Evolutionary conservation across 108 stramenopile species (phyloP), one percentile per base, ranked within the genome.

Genomic region (Pseudonitzschia delicatissima): DNA sequence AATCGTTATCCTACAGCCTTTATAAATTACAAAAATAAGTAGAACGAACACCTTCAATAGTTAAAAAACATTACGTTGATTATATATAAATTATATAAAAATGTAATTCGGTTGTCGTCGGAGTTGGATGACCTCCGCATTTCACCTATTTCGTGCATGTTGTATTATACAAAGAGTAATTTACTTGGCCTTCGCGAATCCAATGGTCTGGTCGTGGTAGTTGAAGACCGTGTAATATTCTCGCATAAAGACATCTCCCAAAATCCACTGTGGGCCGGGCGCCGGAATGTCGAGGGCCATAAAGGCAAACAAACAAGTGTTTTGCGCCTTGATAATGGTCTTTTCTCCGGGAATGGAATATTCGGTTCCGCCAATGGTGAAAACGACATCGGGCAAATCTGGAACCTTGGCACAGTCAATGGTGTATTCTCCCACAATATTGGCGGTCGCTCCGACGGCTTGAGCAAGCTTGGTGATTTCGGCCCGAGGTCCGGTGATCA

Each of bases 161-260:
- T n/a, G n/a, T n/a, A n/a, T n/a, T 15, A 42, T 42, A 42, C 40
- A 15, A 0, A 42, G 11, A 42, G 15, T 42, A 42, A 27, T 55
- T 50, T 68, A 68, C 39, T 55, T 68, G 42, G 74, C 67, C 68
- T 76, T 76, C 0, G 98, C 98, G 67, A 98, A 90, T 15, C 96
- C 96, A 71, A 97, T 76, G 32, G 85, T 94, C 64, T 94, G 45
- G 40, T 94, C 84, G 8, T 66, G 67, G 53, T 91, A 87, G 81
- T 99, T 96, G 68, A 98, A 99, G 51, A 97, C 94, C 23, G 96
- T 96, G 90, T 98, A 98, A 77, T 95, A 99, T 82, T 98, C 77
- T 29, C 98, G 80, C 92, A 99, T 94, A 74, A 99, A 99, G 47
- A 98, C 96, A 80, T 99, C 99, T 33, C 99, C 99, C 76, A 99